phyloP scores from a whole-genome alignment of 73 alveolate species.

The Uronychia binucleata region DNA sequence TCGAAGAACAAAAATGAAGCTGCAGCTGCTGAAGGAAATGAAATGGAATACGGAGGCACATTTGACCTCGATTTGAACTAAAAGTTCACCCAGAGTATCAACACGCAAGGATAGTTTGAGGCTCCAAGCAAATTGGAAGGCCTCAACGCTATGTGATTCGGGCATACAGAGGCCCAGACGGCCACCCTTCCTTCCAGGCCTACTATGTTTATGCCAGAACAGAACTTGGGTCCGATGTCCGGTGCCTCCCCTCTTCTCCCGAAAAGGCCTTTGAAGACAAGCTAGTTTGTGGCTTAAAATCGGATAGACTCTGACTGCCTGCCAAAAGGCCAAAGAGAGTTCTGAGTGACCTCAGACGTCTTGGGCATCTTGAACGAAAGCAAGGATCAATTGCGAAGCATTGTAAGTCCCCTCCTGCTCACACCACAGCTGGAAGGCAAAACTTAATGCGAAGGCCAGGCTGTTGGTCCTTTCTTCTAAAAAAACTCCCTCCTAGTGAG shows the following conservation, averaged over 20 bases:
- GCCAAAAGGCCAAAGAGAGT: background rate
- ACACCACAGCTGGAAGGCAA: background rate
- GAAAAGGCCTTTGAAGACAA: background rate
- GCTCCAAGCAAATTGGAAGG: too few species aligned
- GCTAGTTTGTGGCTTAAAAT: background rate
- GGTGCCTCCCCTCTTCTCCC: too few species aligned
- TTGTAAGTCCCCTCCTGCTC: background rate
- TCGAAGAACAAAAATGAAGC: too few species aligned
- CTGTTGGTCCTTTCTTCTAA: background rate
- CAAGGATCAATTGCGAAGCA: background rate
- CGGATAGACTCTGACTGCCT: background rate
- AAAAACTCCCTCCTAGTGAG: background rate
- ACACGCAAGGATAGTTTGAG: too few species aligned
- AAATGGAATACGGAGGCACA: too few species aligned
- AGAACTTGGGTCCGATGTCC: too few species aligned
- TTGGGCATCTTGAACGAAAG: background rate
- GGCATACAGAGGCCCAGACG: background rate
- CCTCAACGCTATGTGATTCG: too few species aligned
- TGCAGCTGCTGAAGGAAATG: too few species aligned
- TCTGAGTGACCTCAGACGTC: background rate
- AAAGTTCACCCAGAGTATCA: too few species aligned
- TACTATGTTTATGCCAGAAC: background rate
- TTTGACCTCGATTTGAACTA: too few species aligned
- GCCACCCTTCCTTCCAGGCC: background rate
- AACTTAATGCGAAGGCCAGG: background rate